Base-by-base conservation (phyloP, 2,329 filamentous ascomycete genomes). In the Colletotrichum spinosum region DNA sequence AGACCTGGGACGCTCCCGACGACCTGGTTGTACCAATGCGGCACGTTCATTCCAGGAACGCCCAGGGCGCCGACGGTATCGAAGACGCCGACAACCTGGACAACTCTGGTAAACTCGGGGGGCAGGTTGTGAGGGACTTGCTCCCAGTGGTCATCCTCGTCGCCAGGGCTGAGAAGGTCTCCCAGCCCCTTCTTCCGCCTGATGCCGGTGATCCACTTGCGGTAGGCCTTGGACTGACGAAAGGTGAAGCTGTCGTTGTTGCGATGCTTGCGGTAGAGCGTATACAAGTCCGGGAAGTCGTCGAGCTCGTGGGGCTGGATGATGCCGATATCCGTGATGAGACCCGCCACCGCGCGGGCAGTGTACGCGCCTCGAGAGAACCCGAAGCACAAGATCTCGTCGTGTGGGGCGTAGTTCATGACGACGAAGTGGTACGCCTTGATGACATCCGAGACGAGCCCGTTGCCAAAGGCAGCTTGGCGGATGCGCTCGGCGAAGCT, bases 321-420 rank as follows among this genome's bases (percentile, higher is more conserved):
- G 48, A 72, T 56, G 17, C 71, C 70, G 12, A 72, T 67, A 15
- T 71, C 70, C 1, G 56, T 67, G 39, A 80, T 70, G 46, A 80
- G 74, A 55, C 79, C 78, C 4, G 78, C 78, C 3, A 77, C 72
- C 0, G 78, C 76, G 6, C 78, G 75, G 25, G 77, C 78, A 2
- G 78, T 80, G 67, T 79, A 80, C 6, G 78, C 78, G 4, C 78
- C 78, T 2, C 78, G 70, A 2, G 77, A 79, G 68, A 80, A 80
- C 7, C 78, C 78, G 8, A 78, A 70, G 39, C 78, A 72, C 41
- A 78, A 70, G 34, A 80, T 76, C 49, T 72, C 68, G 61, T 79
- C 78, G 17, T 74, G 76, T 35, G 75, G 74, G 7, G 71, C 69
- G 62, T 79, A 79, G 69, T 80, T 79, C 67, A 74, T 70, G 65